A percentile compares a stretch with the other conserved stretches of the same genome.
phyloP scores from a whole-genome alignment of 2,329 filamentous ascomycete genomes.

The Talaromyces sp. region DNA sequence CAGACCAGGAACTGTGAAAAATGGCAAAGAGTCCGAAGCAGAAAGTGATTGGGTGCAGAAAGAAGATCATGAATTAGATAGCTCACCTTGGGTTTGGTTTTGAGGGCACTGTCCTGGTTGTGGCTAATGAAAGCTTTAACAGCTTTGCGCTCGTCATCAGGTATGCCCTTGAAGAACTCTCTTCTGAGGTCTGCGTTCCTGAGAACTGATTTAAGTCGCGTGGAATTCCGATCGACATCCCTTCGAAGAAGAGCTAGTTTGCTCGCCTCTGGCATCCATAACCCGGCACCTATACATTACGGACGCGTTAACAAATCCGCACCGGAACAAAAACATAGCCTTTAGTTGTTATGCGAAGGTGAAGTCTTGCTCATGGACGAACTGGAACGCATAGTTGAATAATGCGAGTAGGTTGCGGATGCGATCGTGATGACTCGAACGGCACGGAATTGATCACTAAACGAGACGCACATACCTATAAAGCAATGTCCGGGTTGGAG shows the following conservation, averaged over 20 bases:
- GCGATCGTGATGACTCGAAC: neutral
- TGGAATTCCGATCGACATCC: conserved; percentile 71
- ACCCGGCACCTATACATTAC: conserved; percentile 62
- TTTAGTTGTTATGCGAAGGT: neutral
- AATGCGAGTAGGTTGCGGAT: neutral
- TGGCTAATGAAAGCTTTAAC: conserved; percentile 66
- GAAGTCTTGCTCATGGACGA: neutral
- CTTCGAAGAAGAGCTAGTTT: conserved; percentile 65
- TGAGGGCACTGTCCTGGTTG: conserved; percentile 73
- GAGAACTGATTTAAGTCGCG: conserved; percentile 66
- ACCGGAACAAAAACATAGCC: neutral
- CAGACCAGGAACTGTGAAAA: neutral
- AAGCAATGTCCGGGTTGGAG: conserved; percentile 69
- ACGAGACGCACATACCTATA: conserved; percentile 53
- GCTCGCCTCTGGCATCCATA: conserved; percentile 72
- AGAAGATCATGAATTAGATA: neutral
- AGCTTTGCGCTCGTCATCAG: conserved; percentile 56
- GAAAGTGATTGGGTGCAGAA: neutral
- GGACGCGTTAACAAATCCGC: neutral
- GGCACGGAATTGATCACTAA: neutral
- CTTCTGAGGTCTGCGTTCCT: conserved; percentile 58
- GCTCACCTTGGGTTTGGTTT: conserved; percentile 78
- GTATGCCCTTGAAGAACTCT: conserved; percentile 60
- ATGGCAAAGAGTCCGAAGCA: neutral
- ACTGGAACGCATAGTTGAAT: neutral